Evolutionary conservation across 108 stramenopile species (phyloP).

Genomic region (Cyclostephanos tholiformis): DNA sequence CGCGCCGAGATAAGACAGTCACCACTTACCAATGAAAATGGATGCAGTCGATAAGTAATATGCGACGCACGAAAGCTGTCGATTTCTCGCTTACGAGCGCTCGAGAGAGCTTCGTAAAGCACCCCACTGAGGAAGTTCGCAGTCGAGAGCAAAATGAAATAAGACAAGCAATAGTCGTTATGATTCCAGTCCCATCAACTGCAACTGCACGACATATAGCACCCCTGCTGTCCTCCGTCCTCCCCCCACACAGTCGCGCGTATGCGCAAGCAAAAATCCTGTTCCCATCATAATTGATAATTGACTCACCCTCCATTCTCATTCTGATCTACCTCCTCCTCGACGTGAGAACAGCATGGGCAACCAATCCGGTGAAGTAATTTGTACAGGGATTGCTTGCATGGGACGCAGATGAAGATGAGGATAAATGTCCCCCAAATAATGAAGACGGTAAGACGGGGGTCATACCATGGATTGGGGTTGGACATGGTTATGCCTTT

Average conservation of each 20-base stretch:
- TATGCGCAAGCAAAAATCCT: neutral
- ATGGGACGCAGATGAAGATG: constrained; percentile 15
- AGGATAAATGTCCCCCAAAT: constrained; percentile 17
- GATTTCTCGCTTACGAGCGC: constrained; percentile 26
- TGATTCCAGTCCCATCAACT: neutral
- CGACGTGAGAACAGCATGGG: neutral
- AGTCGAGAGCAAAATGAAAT: neutral
- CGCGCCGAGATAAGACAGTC: neutral
- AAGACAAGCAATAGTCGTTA: neutral
- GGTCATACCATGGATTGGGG: constrained; percentile 3
- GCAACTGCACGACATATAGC: neutral
- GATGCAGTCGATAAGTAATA: constrained; percentile 24
- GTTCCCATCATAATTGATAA: neutral
- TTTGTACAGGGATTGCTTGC: constrained; percentile 3
- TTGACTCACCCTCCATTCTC: neutral
- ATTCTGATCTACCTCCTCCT: constrained; percentile 3
- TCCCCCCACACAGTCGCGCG: neutral
- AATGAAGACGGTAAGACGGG: constrained; percentile 16
- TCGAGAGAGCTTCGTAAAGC: constrained; percentile 29
- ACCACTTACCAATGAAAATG: constrained; percentile 33
- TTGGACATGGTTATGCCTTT: no score
- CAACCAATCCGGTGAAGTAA: neutral
- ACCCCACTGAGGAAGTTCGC: neutral
- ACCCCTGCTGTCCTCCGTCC: neutral
- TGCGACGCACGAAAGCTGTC: constrained; percentile 28